Evolutionary conservation across 2,329 filamentous ascomycete species (phyloP), one percentile per base, ranked within the genome.

Genomic region (Chalaropsis ovoidea): DNA sequence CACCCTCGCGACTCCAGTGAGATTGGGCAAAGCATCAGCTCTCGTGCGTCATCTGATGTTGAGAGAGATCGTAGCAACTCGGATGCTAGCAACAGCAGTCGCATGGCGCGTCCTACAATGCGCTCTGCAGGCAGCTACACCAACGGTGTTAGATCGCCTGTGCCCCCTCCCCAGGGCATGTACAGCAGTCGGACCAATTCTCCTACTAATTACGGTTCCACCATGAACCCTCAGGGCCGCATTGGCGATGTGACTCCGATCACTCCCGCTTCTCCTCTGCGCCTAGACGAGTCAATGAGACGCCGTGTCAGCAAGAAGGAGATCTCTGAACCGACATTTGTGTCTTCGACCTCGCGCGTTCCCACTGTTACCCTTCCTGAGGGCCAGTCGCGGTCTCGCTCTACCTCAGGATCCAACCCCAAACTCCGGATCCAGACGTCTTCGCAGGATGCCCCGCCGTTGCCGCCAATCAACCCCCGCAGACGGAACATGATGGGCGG

Each of bases 381-480:
- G 35, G 71, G 73, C n/a, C 72, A 45, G 66, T 69, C 68, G 1
- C 72, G 73, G n/a, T 74, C 74, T 3, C 73, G 73, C 45, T 73
- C 72, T 69, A 74, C 72, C n/a, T 74, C 75, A n/a, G 75, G 78
- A 35, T 72, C 74, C 2, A 73, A 75, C 3, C 73, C 74, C 2
- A 74, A 74, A 41, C 77, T 76, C 69, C 67, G 75, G 15, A 71
- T 74, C 15, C 62, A 65, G 35, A 71, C 70, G 5, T 77, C 76
- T 13, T 75, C 75, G 5, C 69, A 77, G 52, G 75, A 76, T 60
- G 76, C 75, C 1, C 82, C 82, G 1, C 82, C 82, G 1, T 67
- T 85, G 43, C 82, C 82, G 1, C 82, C 82, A 1, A 81, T 85
- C 71, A 85, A 85, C 70, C 82, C 82, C 35, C 77, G 81, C 61